Base-by-base conservation (phyloP, 208 protist genomes). In the Zelonia costaricensis region DNA sequence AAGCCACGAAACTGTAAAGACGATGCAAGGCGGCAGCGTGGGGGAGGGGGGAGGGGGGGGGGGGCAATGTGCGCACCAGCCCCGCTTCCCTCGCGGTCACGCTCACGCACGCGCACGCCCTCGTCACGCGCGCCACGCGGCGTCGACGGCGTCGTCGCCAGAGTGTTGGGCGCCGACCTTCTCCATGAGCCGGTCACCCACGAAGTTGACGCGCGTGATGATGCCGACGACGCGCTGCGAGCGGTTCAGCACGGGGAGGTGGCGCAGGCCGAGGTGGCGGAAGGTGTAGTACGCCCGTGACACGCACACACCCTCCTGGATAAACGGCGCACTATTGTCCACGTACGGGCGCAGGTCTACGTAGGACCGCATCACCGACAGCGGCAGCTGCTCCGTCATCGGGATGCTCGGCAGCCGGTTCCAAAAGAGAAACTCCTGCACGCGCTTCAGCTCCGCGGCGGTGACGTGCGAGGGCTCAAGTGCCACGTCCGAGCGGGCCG, bases 241-340 rank as follows among this genome's bases (percentile, higher is more conserved):
- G n/a, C 64, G 44, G 60, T 92, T 66, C 13, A 93, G 67, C 53
- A 96, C 86, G 12, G 84, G 75, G 35, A 96, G 60, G 45, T 94
- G 91, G 18, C 91, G 82, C 45, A 96, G 75, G 1, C 84, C 88
- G 35, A 94, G 62, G 39, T 77, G 78, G 13, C 84, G 73, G 47
- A 94, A 94, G 22, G 93, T 69, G 49, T 72, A 76, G 63, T 92
- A 92, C 9, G 82, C 74, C 9, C 80, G 69, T 23, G 82, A 83
- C 22, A 93, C 76, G n/a, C 83, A 79, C 47, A 80, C 73, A 35
- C 78, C 78, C 15, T 82, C 71, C 5, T 71, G 73, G 28, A 92
- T 77, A 48, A 77, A 89, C 62, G 76, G 80, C 0, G 84, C 65
- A 40, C 67, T 78, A 1, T 67, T 39, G 69, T 97, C 86, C 55